Conservation (phyloP, 192 early-diverging fungal genomes). For the Umbelopsis vinacea region DNA sequence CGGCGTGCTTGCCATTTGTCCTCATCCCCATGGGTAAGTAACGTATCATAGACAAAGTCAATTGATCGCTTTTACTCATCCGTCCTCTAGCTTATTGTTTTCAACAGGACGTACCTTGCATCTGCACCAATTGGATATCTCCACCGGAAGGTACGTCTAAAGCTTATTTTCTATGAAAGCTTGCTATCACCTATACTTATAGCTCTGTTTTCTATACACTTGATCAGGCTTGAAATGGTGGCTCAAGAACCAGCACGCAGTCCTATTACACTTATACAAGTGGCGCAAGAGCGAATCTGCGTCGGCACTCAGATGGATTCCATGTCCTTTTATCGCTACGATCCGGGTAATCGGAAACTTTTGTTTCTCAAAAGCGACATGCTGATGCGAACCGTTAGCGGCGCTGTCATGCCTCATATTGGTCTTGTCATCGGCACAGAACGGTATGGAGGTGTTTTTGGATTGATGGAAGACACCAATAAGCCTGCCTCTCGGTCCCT, state of each 20-base stretch:
- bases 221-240: constrained; percentile 27
- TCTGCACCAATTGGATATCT: constrained; percentile 29
- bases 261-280: constrained; percentile 34
- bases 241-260: constrained; percentile 24
- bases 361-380: constrained; percentile 22
- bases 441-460: constrained; percentile 1
- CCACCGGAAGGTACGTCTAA: constrained; percentile 26
- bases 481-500: neutral
- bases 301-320: constrained; percentile 31
- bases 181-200: neutral
- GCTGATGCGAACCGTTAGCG: neutral
- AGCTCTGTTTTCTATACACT: neutral
- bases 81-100: constrained; percentile 22
- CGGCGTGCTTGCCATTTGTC: constrained; percentile 32
- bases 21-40: constrained; percentile 30
- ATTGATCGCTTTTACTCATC: neutral
- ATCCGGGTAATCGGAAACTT: constrained; percentile 10
- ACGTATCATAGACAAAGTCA: neutral
- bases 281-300: constrained; percentile 14
- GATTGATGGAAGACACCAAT: constrained; percentile 3
- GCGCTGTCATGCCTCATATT: constrained; percentile 2
- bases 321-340: constrained; percentile 26
- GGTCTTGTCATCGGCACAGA: neutral
- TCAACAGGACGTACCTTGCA: constrained; percentile 27
- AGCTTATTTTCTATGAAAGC: neutral